These are phyloP conservation scores for Podospora appendiculata DNA, from an alignment of 495 filamentous ascomycete species.

Conservation along the genomic window DNA sequence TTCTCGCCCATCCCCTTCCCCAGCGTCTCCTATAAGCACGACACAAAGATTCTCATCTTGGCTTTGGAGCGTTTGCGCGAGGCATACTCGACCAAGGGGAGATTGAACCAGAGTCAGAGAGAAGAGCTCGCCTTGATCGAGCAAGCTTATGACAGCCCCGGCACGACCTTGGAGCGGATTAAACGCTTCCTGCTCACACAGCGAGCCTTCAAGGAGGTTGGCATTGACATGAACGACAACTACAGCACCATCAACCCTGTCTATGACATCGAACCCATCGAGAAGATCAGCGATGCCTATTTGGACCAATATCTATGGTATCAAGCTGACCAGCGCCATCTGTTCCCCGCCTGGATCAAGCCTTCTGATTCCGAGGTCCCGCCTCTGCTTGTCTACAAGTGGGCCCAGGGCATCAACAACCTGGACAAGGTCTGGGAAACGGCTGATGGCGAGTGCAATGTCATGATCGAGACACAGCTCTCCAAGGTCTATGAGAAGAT, in stretches of 20 bases:
- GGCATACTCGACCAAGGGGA: constrained; percentile 95
- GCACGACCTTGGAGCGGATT: constrained; percentile 91
- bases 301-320: constrained; percentile 99
- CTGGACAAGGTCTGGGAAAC: constrained; percentile 96
- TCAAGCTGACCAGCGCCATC: constrained; percentile 93
- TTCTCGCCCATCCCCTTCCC: constrained; percentile 99
- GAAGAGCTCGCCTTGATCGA: constrained; percentile 97
- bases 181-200: constrained; percentile 97
- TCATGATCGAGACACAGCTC: constrained; percentile 97
- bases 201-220: constrained; percentile 97
- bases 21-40: constrained; percentile 98
- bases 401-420: constrained; percentile 99
- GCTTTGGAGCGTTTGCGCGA: constrained; percentile 91
- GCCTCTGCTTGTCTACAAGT: constrained; percentile 95
- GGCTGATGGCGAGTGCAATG: constrained; percentile 92
- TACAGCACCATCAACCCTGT: constrained; percentile 98
- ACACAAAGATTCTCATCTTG: constrained; percentile 97
- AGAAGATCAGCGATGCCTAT: constrained; percentile 99
- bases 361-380: constrained; percentile 98
- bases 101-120: constrained; percentile 94
- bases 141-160: constrained; percentile 96
- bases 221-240: constrained; percentile 99
- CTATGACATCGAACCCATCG: constrained; percentile 97
- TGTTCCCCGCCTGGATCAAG: constrained; percentile 99
- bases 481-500: constrained; percentile 99